phyloP scores from a whole-genome alignment of 2,329 filamentous ascomycete species.

The Colletotrichum chrysophilum region DNA sequence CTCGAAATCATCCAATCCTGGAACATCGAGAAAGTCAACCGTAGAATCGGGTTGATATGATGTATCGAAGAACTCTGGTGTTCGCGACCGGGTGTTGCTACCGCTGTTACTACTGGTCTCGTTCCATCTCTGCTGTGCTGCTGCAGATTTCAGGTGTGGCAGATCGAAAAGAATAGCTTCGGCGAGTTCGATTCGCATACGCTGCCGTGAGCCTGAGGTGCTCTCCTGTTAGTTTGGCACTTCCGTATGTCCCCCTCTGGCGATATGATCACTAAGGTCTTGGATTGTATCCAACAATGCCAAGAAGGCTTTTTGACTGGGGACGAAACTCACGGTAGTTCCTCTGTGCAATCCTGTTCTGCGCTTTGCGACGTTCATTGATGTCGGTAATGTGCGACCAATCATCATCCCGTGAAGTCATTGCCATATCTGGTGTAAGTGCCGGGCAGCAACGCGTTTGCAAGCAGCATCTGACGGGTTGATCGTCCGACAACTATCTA shows the following conservation, averaged over 20 bases:
- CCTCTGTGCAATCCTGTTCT: slow-evolving; percentile 6
- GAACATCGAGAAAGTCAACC: neutral
- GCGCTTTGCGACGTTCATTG: slow-evolving; percentile 15
- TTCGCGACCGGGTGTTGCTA: neutral
- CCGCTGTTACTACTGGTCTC: neutral
- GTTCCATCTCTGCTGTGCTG: neutral
- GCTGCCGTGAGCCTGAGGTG: neutral
- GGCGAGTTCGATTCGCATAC: neutral
- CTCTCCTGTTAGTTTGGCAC: neutral
- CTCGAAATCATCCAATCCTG: neutral
- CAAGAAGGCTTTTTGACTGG: fast-evolving
- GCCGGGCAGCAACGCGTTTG: neutral
- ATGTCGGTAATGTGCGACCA: slow-evolving; percentile 35
- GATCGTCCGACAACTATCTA: neutral
- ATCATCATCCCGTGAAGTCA: slow-evolving; percentile 27
- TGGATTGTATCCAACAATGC: neutral
- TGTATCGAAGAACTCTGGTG: neutral
- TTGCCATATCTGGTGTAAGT: neutral
- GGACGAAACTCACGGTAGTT: neutral
- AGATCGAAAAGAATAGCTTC: neutral
- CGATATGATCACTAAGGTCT: neutral
- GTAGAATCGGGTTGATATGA: neutral
- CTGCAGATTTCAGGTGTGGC: neutral
- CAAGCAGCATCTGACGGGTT: neutral
- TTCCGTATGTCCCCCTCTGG: neutral